Evolutionary conservation across 2,329 filamentous ascomycete species (phyloP), one percentile per base, ranked within the genome.

Genomic region (Colletotrichum magnum): DNA sequence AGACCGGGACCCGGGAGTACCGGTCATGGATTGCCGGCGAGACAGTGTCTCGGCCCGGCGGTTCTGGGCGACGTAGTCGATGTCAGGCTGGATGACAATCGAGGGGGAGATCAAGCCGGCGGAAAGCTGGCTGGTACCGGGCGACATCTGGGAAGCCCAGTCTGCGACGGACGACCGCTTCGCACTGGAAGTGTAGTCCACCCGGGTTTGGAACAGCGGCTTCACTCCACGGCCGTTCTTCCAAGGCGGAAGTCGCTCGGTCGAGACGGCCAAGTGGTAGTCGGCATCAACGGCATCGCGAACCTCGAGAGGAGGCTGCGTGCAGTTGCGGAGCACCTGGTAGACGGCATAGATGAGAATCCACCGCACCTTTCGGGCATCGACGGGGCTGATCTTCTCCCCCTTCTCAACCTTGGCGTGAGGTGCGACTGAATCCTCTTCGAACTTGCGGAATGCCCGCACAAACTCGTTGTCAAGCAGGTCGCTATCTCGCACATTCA

Each of bases 361-460:
- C 93, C 93, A 96, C 47, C 93, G 86, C 16, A 94, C 87, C 78
- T 94, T 95, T 48, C 93, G 89, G 1, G 89, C 92, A 71, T 95
- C 93, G 9, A 86, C 82, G 12, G 89, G 80, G 0, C 87, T 86
- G 1, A 91, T 76, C 74, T 88, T 90, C 43, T 89, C 87, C 6
- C 77, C 69, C 65, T 88, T 89, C 67, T 91, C 88, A 0, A 82
- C 80, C 69, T 87, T 89, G 21, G 82, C 80, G 2, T 86, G 83
- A 0, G 80, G 79, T 56, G 84, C 79, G 21, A 87, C 77, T 7
- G 83, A 84, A 6, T 89, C 85, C 60, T 89, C 87, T 75, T 96
- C 93, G 64, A 95, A 95, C 3, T 83, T 84, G 4, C 88, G 85
- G 74, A 94, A 96, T 1, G 90, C 89, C 60, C 85, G 82, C 1